These are phyloP conservation scores for Erodium trifolium DNA, from an alignment of 441 rosid species.

Conservation along the genomic window DNA sequence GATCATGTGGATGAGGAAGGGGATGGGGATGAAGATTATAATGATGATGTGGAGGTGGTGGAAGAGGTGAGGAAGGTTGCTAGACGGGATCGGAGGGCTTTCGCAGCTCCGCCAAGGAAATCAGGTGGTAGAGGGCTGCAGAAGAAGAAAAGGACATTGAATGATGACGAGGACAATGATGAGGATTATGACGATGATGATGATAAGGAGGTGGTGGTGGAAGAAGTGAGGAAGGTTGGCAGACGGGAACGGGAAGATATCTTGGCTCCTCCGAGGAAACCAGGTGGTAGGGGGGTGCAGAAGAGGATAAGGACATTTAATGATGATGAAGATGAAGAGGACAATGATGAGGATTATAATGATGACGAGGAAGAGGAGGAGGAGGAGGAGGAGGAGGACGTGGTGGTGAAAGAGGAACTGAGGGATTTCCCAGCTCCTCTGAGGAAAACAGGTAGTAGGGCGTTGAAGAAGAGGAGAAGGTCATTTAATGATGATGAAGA, in stretches of 20 bases:
- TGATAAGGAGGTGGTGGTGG: no score
- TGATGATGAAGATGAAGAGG: conserved; percentile 30
- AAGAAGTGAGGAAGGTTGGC: no score
- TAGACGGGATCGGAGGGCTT: no score
- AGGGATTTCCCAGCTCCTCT: no score
- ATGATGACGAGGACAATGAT: background rate
- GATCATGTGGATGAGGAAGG: conserved; percentile 34
- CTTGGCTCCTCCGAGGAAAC: no score
- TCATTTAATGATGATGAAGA: conserved; percentile 33
- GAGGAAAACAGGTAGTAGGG: conserved; percentile 13
- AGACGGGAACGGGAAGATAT: no score
- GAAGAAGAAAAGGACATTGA: background rate
- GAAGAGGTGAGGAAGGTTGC: no score
- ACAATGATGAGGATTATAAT: conserved; percentile 27
- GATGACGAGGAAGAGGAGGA: conserved; percentile 30
- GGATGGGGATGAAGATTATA: conserved; percentile 1
- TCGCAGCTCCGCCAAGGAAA: no score
- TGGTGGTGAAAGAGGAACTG: no score
- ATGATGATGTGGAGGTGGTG: no score
- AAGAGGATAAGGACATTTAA: conserved; percentile 9
- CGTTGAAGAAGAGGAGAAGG: conserved; percentile 44
- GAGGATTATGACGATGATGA: conserved; percentile 12
- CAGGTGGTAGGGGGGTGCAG: background rate
- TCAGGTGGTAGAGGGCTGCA: no score
- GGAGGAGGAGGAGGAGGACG: conserved; percentile 8